phyloP scores from a whole-genome alignment of 83 land plant species.

The Diphasiastrum complanatum region DNA sequence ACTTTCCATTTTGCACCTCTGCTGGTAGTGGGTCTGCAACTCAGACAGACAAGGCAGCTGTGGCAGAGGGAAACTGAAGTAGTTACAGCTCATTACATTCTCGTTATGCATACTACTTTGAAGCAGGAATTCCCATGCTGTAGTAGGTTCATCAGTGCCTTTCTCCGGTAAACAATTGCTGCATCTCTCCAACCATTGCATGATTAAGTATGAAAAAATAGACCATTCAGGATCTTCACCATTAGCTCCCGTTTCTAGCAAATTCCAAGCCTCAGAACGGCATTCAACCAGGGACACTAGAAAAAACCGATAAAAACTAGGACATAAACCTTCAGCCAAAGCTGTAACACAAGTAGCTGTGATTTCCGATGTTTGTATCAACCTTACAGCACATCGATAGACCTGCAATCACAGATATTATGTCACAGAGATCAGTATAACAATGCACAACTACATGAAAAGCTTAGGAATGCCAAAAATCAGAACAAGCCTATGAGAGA shows the following conservation, averaged over 20 bases:
- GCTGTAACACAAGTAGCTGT: conserved; percentile 63
- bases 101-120: conserved; percentile 60
- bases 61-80: conserved; percentile 19
- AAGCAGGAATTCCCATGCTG: conserved; percentile 73
- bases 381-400: conserved; percentile 60
- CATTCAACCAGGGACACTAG: conserved; percentile 50
- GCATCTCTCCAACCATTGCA: conserved; percentile 42
- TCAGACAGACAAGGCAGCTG: conserved; percentile 2
- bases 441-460: background rate
- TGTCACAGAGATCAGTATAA: background rate
- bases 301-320: conserved; percentile 46
- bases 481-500: no score
- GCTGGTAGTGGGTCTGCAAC: background rate
- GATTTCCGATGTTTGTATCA: conserved; percentile 54
- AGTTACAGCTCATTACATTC: conserved; percentile 28
- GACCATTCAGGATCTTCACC: conserved; percentile 73
- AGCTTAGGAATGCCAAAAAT: no score
- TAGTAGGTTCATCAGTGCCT: conserved; percentile 8
- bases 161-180: conserved; percentile 15
- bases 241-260: conserved; percentile 23
- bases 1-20: background rate
- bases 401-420: conserved; percentile 35
- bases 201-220: conserved; percentile 43
- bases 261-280: conserved; percentile 10
- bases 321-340: conserved; percentile 69